Percentiles rank a stretch among this genome's conserved stretches.
Conservation (phyloP, 495 filamentous ascomycete species). For the Penicillium parvum region DNA sequence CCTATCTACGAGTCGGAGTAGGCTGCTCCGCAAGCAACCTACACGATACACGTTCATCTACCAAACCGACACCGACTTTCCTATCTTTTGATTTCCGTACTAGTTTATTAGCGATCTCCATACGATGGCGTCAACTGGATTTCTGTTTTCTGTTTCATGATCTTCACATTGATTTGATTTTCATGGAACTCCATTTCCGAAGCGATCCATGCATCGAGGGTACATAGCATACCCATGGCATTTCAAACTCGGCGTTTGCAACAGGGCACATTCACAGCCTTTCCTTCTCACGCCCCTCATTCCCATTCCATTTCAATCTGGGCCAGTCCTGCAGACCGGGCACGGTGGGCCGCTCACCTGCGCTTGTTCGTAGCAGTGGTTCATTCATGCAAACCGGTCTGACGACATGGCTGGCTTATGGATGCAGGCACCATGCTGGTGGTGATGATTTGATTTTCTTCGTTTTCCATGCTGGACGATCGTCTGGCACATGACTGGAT, state of each 20-base stretch:
- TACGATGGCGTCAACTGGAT: constrained; percentile 20
- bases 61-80: not conserved
- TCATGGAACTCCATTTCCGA: constrained; percentile 2
- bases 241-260: constrained; percentile 13
- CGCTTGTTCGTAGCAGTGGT: not conserved
- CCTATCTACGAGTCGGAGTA: constrained; percentile 15
- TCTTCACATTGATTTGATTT: constrained; percentile 4
- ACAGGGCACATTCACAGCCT: constrained; percentile 6
- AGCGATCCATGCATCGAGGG: constrained; percentile 12
- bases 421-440: constrained; percentile 18
- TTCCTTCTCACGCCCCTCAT: not conserved
- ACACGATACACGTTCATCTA: not conserved
- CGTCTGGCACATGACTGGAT: constrained; percentile 1
- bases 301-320: constrained; percentile 7
- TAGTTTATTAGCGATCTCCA: constrained; percentile 24
- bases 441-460: constrained; percentile 2
- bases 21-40: not conserved
- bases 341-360: not conserved
- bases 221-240: constrained; percentile 7
- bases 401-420: constrained; percentile 19
- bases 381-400: constrained; percentile 9
- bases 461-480: not conserved
- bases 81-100: not conserved
- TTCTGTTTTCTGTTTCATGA: not conserved
- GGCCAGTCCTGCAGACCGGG: constrained; percentile 11